These are phyloP conservation scores for Cotoneaster glaucophyllus DNA, from an alignment of 306 rosid genomes.

Conservation along the genomic window DNA sequence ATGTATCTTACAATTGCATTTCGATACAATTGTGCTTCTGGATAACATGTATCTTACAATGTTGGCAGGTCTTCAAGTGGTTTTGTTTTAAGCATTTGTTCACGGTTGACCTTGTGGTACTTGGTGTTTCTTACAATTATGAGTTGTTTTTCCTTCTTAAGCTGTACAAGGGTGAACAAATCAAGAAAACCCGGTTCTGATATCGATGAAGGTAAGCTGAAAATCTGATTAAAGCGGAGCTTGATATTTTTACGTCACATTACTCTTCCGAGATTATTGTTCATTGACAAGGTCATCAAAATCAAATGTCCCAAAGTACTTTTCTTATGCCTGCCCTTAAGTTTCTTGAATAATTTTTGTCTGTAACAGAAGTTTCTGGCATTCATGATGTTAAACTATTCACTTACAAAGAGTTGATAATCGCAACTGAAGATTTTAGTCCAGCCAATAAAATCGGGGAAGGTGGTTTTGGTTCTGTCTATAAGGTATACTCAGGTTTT, in stretches of 20 bases:
- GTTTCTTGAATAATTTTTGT: constrained; percentile 15
- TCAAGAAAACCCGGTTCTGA: constrained; percentile 22
- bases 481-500: constrained; percentile 49
- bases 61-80: constrained; percentile 41
- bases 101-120: constrained; percentile 11
- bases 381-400: constrained; percentile 58
- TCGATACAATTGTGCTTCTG: constrained; percentile 6
- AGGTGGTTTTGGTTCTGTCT: constrained; percentile 98
- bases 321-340: neutral
- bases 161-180: constrained; percentile 29
- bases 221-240: neutral
- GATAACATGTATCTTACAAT: constrained; percentile 20
- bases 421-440: constrained; percentile 69
- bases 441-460: constrained; percentile 80
- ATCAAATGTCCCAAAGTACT: neutral
- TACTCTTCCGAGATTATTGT: neutral
- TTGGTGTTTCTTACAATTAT: constrained; percentile 29
- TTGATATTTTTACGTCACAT: neutral
- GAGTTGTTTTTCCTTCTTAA: constrained; percentile 59
- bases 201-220: constrained; percentile 47
- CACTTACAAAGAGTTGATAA: constrained; percentile 56
- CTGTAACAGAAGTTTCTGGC: constrained; percentile 49
- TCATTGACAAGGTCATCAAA: neutral
- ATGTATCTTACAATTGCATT: constrained; percentile 11
- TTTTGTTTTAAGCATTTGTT: constrained; percentile 27